phyloP scores from a whole-genome alignment of 2,329 filamentous ascomycete species.

The Pseudodiploospora longispora region DNA sequence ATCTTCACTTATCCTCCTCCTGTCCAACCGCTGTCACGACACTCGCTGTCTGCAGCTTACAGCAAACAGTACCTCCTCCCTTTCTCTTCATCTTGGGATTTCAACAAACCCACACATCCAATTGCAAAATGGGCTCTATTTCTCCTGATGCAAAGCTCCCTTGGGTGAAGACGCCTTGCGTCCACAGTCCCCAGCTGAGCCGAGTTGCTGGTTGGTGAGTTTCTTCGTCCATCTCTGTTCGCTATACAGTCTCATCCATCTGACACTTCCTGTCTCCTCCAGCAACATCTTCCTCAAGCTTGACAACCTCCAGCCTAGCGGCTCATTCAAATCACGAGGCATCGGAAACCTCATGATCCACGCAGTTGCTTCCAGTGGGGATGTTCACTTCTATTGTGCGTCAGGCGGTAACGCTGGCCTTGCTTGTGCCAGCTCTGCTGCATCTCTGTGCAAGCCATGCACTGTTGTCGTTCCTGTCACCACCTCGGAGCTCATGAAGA shows the following conservation, averaged over 20 bases:
- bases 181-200: constrained; percentile 59
- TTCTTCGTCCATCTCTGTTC: background rate
- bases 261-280: background rate
- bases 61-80: too few species aligned
- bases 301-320: constrained; percentile 75
- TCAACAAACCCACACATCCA: too few species aligned
- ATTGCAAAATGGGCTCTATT: constrained; percentile 32
- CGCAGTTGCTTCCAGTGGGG: constrained; percentile 22
- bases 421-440: constrained; percentile 67
- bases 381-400: constrained; percentile 67
- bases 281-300: constrained; percentile 79
- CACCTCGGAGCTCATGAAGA: constrained; percentile 62
- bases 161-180: constrained; percentile 65
- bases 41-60: too few species aligned
- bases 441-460: constrained; percentile 52
- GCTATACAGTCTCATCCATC: background rate
- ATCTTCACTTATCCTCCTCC: background rate
- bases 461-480: constrained; percentile 67
- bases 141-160: constrained; percentile 36
- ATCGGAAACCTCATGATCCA: constrained; percentile 61
- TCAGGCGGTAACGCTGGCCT: constrained; percentile 81
- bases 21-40: background rate
- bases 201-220: constrained; percentile 63
- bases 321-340: constrained; percentile 78
- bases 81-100: too few species aligned